Conservation (phyloP, 805 yeast species). For the Pichia scutulata region DNA sequence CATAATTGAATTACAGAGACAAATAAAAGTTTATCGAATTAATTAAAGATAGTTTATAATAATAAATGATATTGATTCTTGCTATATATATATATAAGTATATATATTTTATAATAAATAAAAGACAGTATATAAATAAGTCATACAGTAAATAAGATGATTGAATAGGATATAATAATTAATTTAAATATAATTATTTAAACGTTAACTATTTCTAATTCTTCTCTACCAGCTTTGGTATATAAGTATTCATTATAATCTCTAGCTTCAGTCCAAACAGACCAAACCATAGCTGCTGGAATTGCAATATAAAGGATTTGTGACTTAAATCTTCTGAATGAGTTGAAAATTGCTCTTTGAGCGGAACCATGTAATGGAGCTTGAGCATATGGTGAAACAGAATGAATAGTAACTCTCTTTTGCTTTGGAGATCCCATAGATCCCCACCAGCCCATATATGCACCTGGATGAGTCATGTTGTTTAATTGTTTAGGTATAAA, state of each 20-base stretch:
- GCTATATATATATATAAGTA: not conserved
- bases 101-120: not conserved
- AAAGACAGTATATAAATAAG: not conserved
- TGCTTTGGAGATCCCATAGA: conserved; percentile 78
- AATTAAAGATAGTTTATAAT: not conserved
- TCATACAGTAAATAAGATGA: not conserved
- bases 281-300: conserved; percentile 78
- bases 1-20: not conserved
- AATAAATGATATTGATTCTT: not conserved
- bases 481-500: not conserved
- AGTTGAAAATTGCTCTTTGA: conserved; percentile 84
- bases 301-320: conserved; percentile 71
- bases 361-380: conserved; percentile 82
- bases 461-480: conserved; percentile 41
- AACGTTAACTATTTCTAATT: conserved; percentile 59
- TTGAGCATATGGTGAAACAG: conserved; percentile 91
- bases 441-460: conserved; percentile 99
- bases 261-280: conserved; percentile 79
- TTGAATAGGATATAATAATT: not conserved
- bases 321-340: conserved; percentile 85
- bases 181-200: conserved; percentile 8
- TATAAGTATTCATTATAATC: conserved; percentile 89
- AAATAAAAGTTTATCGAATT: too few relatives aligned
- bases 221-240: conserved; percentile 97
- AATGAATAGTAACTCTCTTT: conserved; percentile 78